Base-by-base conservation (phyloP, 1,284 basidiomycete genomes). In the Trichosporon asahii region DNA sequence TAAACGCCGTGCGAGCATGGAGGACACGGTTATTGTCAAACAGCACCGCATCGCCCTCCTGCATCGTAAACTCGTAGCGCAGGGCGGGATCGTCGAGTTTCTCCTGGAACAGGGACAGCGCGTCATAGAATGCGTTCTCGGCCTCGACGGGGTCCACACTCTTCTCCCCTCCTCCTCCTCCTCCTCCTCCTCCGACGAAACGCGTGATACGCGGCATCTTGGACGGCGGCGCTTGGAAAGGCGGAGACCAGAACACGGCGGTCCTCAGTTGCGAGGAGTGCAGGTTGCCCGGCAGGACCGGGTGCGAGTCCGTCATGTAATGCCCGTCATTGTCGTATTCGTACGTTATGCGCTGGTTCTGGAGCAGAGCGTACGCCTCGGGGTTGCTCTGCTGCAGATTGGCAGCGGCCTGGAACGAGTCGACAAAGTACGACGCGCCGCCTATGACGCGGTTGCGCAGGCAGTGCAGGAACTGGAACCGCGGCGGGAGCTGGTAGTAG, bases 11-110 rank as follows among this genome's bases (percentile, higher is more conserved):
- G 11, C 96, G 85, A 0, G 93, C 93, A 79, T 99, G 96, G 70
- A 98, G 82, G 2, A 97, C 90, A n/a, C 96, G 86, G 25, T 95
- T 86, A 77, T 98, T 99, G 81, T 98, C 95, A 76, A 99, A 99
- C 14, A 96, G 75, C 37, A 94, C 94, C 21, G 90, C 90, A 74
- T 98, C 94, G 57, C 94, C 94, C 80, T 95, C 93, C 40, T 85
- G 80, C 68, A 98, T 84, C 67, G 87, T 89, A 81, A 93, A 90
- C 75, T 89, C 84, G 76, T 88, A 91, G 40, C 85, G 86, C 37
- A 88, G 87, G 18, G 81, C 79, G 0, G 87, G 85, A 18, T 87
- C 85, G 46, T 90, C 88, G 2, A 95, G 83, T 21, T 90, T 76
- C 0, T 82, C 78, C 7, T 90, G 87, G 77, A 94, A 98, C 11